Percentiles rank a stretch among this genome's conserved stretches.
These are phyloP conservation scores for Mortierella sp. DNA, from an alignment of 371 early-diverging fungal genomes.

Conservation along the genomic window DNA sequence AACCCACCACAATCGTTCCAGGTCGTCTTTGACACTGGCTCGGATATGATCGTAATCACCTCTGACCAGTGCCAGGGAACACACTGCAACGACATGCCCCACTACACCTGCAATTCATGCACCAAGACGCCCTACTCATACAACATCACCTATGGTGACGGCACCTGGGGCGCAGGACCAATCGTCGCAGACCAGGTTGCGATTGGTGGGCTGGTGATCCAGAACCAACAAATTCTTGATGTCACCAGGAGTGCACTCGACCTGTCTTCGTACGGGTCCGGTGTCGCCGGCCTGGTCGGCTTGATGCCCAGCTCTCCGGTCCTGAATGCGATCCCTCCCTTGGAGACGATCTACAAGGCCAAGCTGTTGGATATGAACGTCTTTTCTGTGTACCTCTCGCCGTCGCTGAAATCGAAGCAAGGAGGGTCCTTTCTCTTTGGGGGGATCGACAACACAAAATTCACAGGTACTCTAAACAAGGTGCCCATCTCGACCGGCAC, in stretches of 20 bases:
- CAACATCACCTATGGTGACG: slow-evolving; percentile 54
- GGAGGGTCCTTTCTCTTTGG: slow-evolving; percentile 54
- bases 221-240: slow-evolving; percentile 51
- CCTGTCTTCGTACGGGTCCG: slow-evolving; percentile 35
- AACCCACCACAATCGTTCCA: slow-evolving; percentile 49
- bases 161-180: slow-evolving; percentile 52
- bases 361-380: slow-evolving; percentile 53
- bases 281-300: slow-evolving; percentile 46
- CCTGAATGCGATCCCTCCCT: slow-evolving; percentile 33
- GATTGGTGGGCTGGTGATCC: slow-evolving; percentile 42
- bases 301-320: slow-evolving; percentile 51
- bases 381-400: slow-evolving; percentile 47
- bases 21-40: slow-evolving; percentile 53
- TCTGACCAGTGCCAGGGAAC: slow-evolving; percentile 42
- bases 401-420: slow-evolving; percentile 13
- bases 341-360: slow-evolving; percentile 37
- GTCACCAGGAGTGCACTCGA: slow-evolving; percentile 43
- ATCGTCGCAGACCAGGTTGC: slow-evolving; percentile 49
- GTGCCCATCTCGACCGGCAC: slow-evolving; percentile 30
- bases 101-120: slow-evolving; percentile 43
- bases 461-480: slow-evolving; percentile 26
- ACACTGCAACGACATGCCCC: slow-evolving; percentile 43
- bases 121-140: slow-evolving; percentile 44
- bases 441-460: slow-evolving; percentile 47
- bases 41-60: slow-evolving; percentile 53